phyloP scores from a whole-genome alignment of 2,329 filamentous ascomycete species.

The Aspergillus sp. region DNA sequence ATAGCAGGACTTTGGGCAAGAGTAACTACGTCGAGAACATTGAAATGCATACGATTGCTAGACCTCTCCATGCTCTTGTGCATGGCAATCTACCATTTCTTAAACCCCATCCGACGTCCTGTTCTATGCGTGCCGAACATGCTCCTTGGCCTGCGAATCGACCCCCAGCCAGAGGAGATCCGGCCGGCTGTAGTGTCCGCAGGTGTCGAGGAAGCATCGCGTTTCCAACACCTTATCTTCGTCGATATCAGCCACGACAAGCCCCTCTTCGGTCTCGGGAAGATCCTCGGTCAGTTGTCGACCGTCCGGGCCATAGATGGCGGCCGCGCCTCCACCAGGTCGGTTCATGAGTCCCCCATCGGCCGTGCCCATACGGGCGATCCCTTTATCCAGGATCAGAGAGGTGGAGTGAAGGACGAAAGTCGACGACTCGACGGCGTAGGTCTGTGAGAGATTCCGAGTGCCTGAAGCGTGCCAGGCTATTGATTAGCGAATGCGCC shows the following conservation, averaged over 20 bases:
- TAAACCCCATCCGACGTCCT: too few relatives aligned
- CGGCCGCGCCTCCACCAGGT: conserved; percentile 46
- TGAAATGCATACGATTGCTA: too few relatives aligned
- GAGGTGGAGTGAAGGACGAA: conserved; percentile 57
- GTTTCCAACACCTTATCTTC: not conserved
- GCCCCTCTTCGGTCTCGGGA: conserved; percentile 47
- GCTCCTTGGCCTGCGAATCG: too few relatives aligned
- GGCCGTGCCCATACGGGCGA: conserved; percentile 44
- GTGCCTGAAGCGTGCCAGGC: not conserved
- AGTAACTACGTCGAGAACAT: too few relatives aligned
- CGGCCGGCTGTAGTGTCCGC: not conserved
- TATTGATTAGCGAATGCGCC: not conserved
- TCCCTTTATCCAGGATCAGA: conserved; percentile 47
- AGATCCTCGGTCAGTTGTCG: conserved; percentile 41
- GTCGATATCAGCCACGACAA: conserved; percentile 33
- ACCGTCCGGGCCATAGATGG: conserved; percentile 54
- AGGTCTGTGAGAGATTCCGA: conserved; percentile 49
- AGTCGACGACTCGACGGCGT: conserved; percentile 56
- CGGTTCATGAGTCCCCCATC: conserved; percentile 42
- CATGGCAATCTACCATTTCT: too few relatives aligned
- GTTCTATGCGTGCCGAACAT: too few relatives aligned
- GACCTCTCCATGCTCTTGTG: too few relatives aligned
- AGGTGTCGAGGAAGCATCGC: too few relatives aligned
- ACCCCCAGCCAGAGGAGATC: not conserved
- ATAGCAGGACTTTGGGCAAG: too few relatives aligned